Evolutionary conservation across 345 rosid genomes (phyloP).

Genomic region (Litchi chinensis): DNA sequence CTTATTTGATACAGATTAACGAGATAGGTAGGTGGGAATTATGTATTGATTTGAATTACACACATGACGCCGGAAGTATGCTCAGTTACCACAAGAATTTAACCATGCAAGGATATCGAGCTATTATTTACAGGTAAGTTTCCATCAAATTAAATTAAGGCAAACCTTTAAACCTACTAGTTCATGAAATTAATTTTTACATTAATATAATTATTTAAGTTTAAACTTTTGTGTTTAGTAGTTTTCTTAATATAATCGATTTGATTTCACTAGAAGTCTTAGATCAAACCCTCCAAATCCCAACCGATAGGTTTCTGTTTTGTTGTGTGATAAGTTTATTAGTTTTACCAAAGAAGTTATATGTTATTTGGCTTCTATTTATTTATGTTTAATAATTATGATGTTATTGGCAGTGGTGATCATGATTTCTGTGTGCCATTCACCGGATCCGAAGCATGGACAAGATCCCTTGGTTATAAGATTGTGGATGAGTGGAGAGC

Average conservation of each 20-base stretch:
- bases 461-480: conserved; percentile 48
- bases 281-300: too few species aligned
- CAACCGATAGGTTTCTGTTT: too few species aligned
- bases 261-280: too few species aligned
- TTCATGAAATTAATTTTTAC: too few species aligned
- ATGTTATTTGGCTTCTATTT: too few species aligned
- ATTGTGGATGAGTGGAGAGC: conserved; percentile 46
- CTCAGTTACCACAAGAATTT: conserved; percentile 46
- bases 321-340: too few species aligned
- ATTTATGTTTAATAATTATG: not conserved
- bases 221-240: too few species aligned
- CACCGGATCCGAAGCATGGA: conserved; percentile 65
- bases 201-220: too few species aligned
- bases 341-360: too few species aligned
- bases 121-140: conserved; percentile 57
- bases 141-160: too few species aligned
- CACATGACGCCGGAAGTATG: conserved; percentile 48
- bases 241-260: too few species aligned
- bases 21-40: conserved; percentile 48
- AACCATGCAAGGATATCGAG: conserved; percentile 51
- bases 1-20: conserved; percentile 17
- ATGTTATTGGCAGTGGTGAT: conserved; percentile 42
- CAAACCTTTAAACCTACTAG: too few species aligned
- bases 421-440: conserved; percentile 63
- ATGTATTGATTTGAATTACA: conserved; percentile 38